Base-by-base conservation (phyloP, 257 asterid species). In the Nicotiana undulata region DNA sequence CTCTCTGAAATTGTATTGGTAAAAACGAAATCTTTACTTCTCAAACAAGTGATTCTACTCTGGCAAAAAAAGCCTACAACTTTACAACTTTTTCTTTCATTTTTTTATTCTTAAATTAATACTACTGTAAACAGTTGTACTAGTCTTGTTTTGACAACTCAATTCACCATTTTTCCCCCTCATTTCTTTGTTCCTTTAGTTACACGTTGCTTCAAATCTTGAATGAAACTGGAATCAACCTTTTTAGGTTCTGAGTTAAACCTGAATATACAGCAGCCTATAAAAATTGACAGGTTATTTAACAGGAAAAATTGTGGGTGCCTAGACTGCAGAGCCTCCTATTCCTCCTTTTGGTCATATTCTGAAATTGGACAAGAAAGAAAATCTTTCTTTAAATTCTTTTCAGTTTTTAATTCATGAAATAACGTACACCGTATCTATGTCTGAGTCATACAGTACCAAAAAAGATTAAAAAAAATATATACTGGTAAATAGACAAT, bases 1-100 rank as follows among this genome's bases (percentile, higher is more conserved):
- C 32, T 67, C 52, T 58, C 65, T 26, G 49, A 49, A 22, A 22
- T 70, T 75, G 76, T 81, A 79, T 59, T 84, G 79, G 79, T 74
- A 67, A 74, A 79, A 67, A 77, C 78, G 82, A 82, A 20, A 85
- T 51, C 82, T 12, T 90, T 89, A 86, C 89, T 90, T 90, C 84
- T 63, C 75, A 70, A 85, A 88, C 90, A 90, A 90, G 93, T 83
- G 90, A 89, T 86, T 85, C 89, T 85, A 75, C 51, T 13, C 60
- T 79, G 83, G 63, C 86, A 83, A 64, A 76, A 76, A 82, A 82
- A 77, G 81, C 58, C 44, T 60, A 37, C 56, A 60, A 5, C 56
- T 77, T 46, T 37, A 26, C 72, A 77, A 59, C 17, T 46, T 58
- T 63, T 77, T 37, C n/a, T 28, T 31, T 75, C 79, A 52, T 24